phyloP scores from a whole-genome alignment of 495 filamentous ascomycete species.

The Aspergillus cavernicola region DNA sequence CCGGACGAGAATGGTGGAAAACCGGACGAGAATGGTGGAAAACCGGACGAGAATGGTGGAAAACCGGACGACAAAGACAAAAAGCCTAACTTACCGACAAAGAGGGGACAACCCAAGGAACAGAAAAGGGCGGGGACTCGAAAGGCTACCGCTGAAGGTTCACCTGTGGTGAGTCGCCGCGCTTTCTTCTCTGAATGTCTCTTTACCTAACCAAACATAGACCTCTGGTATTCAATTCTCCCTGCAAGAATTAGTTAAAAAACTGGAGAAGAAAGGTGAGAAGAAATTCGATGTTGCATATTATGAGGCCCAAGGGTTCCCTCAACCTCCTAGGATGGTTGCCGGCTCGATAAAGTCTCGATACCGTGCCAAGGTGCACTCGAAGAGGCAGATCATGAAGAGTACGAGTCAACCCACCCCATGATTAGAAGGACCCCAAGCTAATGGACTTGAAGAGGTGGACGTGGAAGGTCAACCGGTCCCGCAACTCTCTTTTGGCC shows the following conservation, averaged over 20 bases:
- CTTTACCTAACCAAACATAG: not conserved
- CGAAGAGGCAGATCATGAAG: slow-evolving; percentile 9
- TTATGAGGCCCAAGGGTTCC: not conserved
- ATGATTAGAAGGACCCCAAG: no score
- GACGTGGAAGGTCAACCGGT: slow-evolving; percentile 52
- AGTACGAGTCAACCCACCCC: no score
- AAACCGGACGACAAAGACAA: no score
- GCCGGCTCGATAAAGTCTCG: slow-evolving; percentile 4
- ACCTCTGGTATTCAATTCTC: not conserved
- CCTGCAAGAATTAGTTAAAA: not conserved
- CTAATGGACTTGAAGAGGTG: slow-evolving; percentile 50
- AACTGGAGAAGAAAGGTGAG: not conserved
- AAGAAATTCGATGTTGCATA: not conserved
- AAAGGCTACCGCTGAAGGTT: not conserved
- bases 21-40: no score
- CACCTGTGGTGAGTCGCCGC: not conserved
- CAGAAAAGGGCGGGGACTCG: not conserved
- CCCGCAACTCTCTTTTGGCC: slow-evolving; percentile 68
- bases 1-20: no score
- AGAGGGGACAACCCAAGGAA: not conserved
- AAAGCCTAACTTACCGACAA: no score
- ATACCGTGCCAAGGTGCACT: slow-evolving; percentile 16
- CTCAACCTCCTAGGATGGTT: slow-evolving; percentile 4
- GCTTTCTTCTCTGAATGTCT: not conserved
- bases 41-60: no score